Evolutionary conservation across 176 grass and related monocot species (phyloP), one percentile per base, ranked within the genome.

Genomic region (Cenchrus americanus): DNA sequence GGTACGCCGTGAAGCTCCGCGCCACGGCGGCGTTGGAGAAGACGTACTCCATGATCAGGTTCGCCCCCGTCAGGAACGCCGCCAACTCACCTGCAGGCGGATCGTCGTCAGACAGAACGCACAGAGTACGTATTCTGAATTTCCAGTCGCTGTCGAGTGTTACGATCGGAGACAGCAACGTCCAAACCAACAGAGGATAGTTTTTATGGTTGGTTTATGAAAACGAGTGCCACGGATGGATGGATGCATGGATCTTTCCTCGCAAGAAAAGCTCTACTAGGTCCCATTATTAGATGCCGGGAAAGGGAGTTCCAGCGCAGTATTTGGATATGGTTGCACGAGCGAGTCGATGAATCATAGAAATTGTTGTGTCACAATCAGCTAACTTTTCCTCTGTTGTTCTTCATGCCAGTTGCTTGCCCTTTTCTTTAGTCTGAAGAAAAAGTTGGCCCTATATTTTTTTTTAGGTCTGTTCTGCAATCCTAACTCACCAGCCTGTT

Each of bases 1-100:
- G 82, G 75, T 99, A 96, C 52, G 97, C 91, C 77, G 97, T 99
- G 87, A 99, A 96, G 84, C 97, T 94, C 65, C 97, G 79, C 2
- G 97, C 93, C 65, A 99, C 97, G n/a, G 97, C 97, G 21, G 97
- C 97, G 89, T 99, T 99, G 26, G 97, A 99, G 91, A 99, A 92
- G 50, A 99, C 96, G 85, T 99, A 99, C 85, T 99, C 93, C 96
- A 96, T 96, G 83, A 99, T 81, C 81, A 99, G 81, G 87, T 96
- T 99, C 58, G 97, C 91, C 0, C 97, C 97, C 12, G 97, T 96
- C 79, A 96, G 86, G 89, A 94, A 99, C 58, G 97, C 97, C 52
- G 93, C 93, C 40, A 99, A 92, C 82, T 99, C 97, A 18, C 97
- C 97, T 99, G 80, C 7, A 30, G 2, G 2, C 34, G 4, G 0